Base-by-base conservation (phyloP, 2,329 filamentous ascomycete species). In the Hypoxylon sp. region DNA sequence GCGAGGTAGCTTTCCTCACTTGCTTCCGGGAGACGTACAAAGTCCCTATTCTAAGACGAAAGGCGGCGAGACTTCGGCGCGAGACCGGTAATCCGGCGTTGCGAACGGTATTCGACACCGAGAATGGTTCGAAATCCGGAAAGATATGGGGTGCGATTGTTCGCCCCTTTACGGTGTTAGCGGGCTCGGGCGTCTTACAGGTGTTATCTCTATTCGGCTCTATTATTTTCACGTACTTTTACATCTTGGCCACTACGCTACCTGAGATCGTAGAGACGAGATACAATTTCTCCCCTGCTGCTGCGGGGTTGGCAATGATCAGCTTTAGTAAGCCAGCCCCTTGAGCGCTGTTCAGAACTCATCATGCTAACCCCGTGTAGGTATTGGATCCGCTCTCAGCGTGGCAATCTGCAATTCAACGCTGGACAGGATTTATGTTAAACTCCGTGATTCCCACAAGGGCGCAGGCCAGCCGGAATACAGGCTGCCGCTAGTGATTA, bases 11-110 rank as follows among this genome's bases (percentile, higher is more conserved):
- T 3, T 86, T 89, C 67, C 74, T 90, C 6, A 78, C 79, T 0
- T 84, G 79, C 72, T 88, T 87, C 73, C 78, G 83, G 5, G 89
- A 91, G 79, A 91, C 89, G 11, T 91, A 91, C 77, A 86, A 85
- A 73, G 82, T 88, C 44, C 79, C 83, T 1, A 88, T 91, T 50
- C 77, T 90, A 46, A 77, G 82, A 47, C 80, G 80, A 2, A 78
- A 82, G 57, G 85, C 79, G 5, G 76, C 75, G 19, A 74, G 73
- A 47, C 65, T 79, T 63, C 74, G 77, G 10, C 47, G 35, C 4
- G 79, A 79, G 53, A 78, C 77, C 1, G 78, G 77, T 1, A 78
- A 78, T 51, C 35, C 62, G 11, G 47, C 71, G 11, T 69, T 80
- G 31, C 75, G 73, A 44, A 80, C 78, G 3, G 70, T 71, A 3